Evolutionary conservation across 345 rosid genomes (phyloP).

Genomic region (Punica granatum): DNA sequence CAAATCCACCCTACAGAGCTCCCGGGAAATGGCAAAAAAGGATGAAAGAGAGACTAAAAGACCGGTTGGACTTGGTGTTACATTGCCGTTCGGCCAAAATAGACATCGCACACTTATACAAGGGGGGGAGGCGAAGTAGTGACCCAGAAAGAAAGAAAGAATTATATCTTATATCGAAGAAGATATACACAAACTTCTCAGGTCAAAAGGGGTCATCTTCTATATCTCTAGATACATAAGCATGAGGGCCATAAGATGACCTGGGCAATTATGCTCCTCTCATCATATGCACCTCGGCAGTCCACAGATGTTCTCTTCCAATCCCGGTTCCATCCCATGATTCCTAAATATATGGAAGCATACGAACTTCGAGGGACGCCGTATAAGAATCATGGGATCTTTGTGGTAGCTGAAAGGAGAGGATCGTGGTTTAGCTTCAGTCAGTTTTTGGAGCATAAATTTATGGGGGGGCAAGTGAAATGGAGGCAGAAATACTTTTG

Average conservation of each 20-base stretch:
- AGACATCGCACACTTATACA: background rate
- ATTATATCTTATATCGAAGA: background rate
- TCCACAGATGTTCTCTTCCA: background rate
- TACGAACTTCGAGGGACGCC: background rate
- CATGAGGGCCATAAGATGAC: background rate
- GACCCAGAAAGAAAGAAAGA: background rate
- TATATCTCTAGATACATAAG: background rate
- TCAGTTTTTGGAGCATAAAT: background rate
- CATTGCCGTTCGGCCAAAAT: background rate
- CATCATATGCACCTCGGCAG: background rate
- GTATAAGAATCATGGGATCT: background rate
- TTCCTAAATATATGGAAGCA: background rate
- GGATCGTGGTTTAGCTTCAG: background rate
- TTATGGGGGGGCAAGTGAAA: background rate
- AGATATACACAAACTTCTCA: background rate
- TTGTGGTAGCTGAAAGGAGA: background rate
- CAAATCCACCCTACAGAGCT: conserved; percentile 1
- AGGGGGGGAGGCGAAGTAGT: background rate
- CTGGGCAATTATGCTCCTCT: background rate
- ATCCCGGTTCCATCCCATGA: background rate
- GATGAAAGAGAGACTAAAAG: background rate
- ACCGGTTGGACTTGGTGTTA: background rate
- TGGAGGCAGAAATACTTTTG: background rate
- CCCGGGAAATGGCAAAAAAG: background rate
- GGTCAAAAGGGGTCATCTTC: background rate